Percentiles rank a stretch among this genome's conserved stretches.
phyloP scores from a whole-genome alignment of 345 rosid species.

The Moricandia arvensis region DNA sequence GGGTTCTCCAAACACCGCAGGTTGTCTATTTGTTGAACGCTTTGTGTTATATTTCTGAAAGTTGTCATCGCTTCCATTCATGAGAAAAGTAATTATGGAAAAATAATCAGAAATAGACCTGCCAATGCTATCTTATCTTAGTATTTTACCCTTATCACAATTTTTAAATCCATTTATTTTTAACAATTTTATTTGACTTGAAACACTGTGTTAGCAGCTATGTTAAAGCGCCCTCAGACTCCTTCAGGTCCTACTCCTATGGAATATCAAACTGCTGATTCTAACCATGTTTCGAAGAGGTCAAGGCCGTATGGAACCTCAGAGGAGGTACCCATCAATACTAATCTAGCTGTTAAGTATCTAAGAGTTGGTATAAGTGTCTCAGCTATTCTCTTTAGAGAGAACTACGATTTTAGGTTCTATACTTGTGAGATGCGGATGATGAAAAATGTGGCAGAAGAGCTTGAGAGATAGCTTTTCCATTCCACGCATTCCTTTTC shows the following conservation, averaged over 20 bases:
- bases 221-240: slow-evolving; percentile 72
- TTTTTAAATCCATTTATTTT: not conserved
- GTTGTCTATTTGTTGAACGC: slow-evolving; percentile 36
- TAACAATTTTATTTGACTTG: not conserved
- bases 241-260: slow-evolving; percentile 53
- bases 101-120: not conserved
- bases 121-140: not conserved
- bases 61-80: not conserved
- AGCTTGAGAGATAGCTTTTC: not conserved
- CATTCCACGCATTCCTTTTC: not conserved
- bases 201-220: slow-evolving; percentile 42
- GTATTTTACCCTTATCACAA: not conserved
- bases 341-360: not conserved
- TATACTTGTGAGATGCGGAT: not conserved
- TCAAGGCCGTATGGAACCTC: slow-evolving; percentile 65
- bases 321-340: slow-evolving; percentile 56
- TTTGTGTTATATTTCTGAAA: slow-evolving; percentile 7
- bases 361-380: not conserved
- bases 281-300: slow-evolving; percentile 71
- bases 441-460: not conserved
- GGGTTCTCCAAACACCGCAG: slow-evolving; percentile 59
- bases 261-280: slow-evolving; percentile 84
- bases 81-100: not conserved
- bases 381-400: not conserved
- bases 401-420: not conserved